These are phyloP conservation scores for Rhynchospora breviuscula DNA, from an alignment of 176 grass and related monocot genomes.

Conservation along the genomic window DNA sequence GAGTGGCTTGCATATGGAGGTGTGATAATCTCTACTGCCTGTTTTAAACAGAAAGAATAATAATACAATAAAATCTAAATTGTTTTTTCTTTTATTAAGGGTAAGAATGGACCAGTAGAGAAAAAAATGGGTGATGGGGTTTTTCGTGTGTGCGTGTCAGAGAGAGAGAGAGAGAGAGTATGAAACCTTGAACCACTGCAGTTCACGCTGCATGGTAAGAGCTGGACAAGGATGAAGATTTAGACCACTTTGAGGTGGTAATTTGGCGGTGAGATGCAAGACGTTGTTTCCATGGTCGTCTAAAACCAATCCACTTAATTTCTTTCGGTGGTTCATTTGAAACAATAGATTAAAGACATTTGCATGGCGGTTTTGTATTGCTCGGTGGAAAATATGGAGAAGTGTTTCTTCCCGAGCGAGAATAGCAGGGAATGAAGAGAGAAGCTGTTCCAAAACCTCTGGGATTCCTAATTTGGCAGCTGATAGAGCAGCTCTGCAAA, in stretches of 20 bases:
- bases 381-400: not conserved
- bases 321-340: not conserved
- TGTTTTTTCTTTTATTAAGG: not conserved
- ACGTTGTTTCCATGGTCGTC: not conserved
- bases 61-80: not conserved
- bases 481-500: not conserved
- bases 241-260: not conserved
- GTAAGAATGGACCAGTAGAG: no score
- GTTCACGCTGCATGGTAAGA: conserved; percentile 1
- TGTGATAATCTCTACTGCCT: conserved; percentile 10
- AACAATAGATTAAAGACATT: not conserved
- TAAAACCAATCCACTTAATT: no score
- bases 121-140: no score
- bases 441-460: not conserved
- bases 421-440: not conserved
- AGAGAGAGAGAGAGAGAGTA: not conserved
- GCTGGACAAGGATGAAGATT: not conserved
- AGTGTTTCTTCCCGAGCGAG: not conserved
- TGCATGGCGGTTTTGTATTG: not conserved
- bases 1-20: not conserved
- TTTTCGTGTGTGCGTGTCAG: no score
- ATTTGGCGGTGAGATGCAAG: not conserved
- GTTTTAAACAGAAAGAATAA: not conserved
- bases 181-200: conserved; percentile 10
- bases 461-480: not conserved